Conservation (phyloP, 768 basidiomycete species). For the Chalciporus sphaerocephalus region DNA sequence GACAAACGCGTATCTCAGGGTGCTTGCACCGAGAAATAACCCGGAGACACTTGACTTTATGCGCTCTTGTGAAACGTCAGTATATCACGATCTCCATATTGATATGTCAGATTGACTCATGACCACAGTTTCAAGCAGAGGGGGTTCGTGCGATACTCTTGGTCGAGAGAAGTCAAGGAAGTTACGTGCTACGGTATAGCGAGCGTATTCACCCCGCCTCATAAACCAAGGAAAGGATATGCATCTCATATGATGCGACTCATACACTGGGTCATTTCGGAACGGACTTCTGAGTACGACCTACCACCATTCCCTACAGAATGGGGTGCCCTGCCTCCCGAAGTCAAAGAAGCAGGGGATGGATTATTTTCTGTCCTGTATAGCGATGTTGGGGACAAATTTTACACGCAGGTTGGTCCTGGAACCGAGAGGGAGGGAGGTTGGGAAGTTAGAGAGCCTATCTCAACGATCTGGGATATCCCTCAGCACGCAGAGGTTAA, state of each 20-base stretch:
- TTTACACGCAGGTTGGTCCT: conserved; percentile 44
- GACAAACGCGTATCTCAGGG: conserved; percentile 36
- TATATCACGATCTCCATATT: conserved; percentile 3
- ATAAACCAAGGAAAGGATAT: conserved; percentile 52
- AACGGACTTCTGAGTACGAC: conserved; percentile 20
- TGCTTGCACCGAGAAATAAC: conserved; percentile 50
- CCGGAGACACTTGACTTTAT: conserved; percentile 51
- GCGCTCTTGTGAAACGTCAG: conserved; percentile 62
- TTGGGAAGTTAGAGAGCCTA: conserved; percentile 39
- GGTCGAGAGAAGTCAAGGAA: conserved; percentile 22
- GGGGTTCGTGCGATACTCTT: conserved; percentile 28
- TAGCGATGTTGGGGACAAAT: conserved; percentile 47
- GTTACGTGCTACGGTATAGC: conserved; percentile 51
- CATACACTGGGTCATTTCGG: conserved; percentile 52
- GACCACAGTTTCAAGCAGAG: conserved; percentile 34
- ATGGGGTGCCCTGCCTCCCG: conserved; percentile 43
- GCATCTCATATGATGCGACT: conserved; percentile 62
- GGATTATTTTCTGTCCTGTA: conserved; percentile 48
- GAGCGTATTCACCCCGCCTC: conserved; percentile 50
- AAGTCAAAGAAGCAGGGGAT: conserved; percentile 33
- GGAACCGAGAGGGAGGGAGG: conserved; percentile 31
- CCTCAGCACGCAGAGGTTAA: conserved; percentile 2
- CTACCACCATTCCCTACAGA: conserved; percentile 36
- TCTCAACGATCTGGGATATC: conserved; percentile 41
- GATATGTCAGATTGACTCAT: not conserved